Evolutionary conservation across 345 rosid genomes (phyloP).

Genomic region (Citrus maxima): DNA sequence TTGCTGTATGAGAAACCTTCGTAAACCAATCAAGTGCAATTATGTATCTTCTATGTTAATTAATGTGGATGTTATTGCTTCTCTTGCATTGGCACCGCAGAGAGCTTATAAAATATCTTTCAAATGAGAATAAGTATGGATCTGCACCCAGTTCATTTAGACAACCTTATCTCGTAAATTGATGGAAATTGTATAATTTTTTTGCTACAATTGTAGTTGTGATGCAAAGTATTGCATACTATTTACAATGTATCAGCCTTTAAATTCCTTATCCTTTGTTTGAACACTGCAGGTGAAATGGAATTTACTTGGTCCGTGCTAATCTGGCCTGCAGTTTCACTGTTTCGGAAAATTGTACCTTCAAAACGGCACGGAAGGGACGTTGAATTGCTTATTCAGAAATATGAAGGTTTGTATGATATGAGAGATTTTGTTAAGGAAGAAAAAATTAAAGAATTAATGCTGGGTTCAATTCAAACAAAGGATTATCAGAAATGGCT

Average conservation of each 20-base stretch:
- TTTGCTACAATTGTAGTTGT: no score
- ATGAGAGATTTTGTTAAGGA: constrained; percentile 18
- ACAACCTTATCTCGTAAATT: background rate
- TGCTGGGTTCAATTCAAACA: constrained; percentile 4
- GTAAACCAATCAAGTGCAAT: no score
- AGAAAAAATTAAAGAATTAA: constrained; percentile 15
- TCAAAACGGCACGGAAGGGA: background rate
- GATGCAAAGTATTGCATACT: no score
- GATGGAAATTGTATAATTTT: background rate
- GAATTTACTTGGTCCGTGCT: background rate
- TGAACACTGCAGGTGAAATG: background rate
- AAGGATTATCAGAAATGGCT: constrained; percentile 12
- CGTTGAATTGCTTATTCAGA: constrained; percentile 3
- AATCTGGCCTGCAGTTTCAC: background rate
- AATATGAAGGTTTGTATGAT: constrained; percentile 12
- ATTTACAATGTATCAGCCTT: no score
- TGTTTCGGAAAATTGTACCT: background rate
- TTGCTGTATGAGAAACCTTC: no score
- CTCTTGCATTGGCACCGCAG: no score
- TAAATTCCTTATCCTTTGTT: background rate
- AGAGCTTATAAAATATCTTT: no score
- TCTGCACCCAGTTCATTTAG: no score
- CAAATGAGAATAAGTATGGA: no score
- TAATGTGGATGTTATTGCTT: no score
- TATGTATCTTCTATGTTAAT: no score